A percentile compares a stretch with the other conserved stretches of the same genome.
Conservation (phyloP, 257 asterid species). For the Anisodus acutangulus region DNA sequence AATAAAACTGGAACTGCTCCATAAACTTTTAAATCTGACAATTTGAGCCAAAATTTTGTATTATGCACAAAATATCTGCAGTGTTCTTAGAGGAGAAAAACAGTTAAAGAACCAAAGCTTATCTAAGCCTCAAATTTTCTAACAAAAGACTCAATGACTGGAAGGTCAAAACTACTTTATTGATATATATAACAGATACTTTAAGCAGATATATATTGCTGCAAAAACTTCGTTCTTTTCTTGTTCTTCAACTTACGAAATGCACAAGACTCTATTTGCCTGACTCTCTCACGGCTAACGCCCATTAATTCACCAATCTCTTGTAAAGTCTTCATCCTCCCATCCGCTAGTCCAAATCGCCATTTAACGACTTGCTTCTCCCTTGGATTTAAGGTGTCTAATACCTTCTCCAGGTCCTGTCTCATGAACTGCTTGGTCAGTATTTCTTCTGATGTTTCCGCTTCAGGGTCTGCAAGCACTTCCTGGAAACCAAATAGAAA, state of each 20-base stretch:
- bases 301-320: constrained; percentile 94
- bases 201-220: constrained; percentile 65
- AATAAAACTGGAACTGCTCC: neutral
- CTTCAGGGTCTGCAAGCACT: constrained; percentile 82
- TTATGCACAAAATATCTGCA: constrained; percentile 34
- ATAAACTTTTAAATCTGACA: neutral
- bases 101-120: constrained; percentile 29
- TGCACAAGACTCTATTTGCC: constrained; percentile 85
- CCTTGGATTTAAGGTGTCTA: constrained; percentile 73
- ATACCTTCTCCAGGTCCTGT: constrained; percentile 74
- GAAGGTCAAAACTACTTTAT: constrained; percentile 28
- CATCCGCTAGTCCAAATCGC: constrained; percentile 89
- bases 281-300: constrained; percentile 88
- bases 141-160: constrained; percentile 41
- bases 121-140: constrained; percentile 38
- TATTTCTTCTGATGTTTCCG: constrained; percentile 76
- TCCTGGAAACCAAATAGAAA: constrained; percentile 54
- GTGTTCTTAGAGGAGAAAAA: constrained; percentile 23
- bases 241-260: constrained; percentile 93
- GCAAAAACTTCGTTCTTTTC: constrained; percentile 75
- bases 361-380: constrained; percentile 78
- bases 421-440: constrained; percentile 77
- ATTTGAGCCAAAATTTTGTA: constrained; percentile 29
- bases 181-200: neutral
- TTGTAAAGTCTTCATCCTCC: constrained; percentile 83